Evolutionary conservation across 202 grass and related monocot species (phyloP).

Genomic region (Saccharum hybrid): DNA sequence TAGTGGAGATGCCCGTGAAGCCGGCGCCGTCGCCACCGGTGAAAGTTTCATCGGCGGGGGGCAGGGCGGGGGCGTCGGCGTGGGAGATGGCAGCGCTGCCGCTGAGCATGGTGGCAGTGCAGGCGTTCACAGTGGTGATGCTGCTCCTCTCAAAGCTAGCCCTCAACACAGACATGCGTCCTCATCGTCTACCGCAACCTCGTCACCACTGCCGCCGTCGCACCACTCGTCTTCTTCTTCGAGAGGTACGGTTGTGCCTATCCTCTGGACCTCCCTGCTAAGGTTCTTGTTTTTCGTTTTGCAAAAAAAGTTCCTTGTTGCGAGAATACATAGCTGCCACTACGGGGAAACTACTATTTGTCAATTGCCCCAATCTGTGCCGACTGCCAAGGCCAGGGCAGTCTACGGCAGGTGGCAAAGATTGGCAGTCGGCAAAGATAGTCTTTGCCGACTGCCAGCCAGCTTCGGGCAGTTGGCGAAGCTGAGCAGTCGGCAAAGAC

Average conservation of each 20-base stretch:
- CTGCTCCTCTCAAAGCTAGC: neutral
- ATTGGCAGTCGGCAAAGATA: no score
- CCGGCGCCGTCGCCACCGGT: neutral
- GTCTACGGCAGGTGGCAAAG: no score
- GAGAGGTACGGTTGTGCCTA: neutral
- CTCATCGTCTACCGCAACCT: slow-evolving; percentile 24
- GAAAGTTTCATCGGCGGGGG: neutral
- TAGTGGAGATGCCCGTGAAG: neutral
- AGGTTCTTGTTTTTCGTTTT: neutral
- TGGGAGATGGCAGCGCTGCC: neutral
- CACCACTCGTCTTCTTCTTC: slow-evolving; percentile 2
- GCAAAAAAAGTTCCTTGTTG: no score
- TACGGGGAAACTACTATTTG: no score
- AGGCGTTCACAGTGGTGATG: slow-evolving; percentile 2
- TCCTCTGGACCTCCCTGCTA: neutral
- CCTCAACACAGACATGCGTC: slow-evolving; percentile 15
- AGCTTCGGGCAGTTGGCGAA: no score
- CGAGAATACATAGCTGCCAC: no score
- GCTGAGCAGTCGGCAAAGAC: no score
- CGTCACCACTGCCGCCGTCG: neutral
- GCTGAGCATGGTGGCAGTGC: neutral
- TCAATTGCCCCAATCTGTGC: no score
- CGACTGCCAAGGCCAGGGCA: no score
- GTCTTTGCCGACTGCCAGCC: no score
- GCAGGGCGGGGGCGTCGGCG: neutral